Evolutionary conservation across 495 filamentous ascomycete genomes (phyloP), one percentile per base, ranked within the genome.

Genomic region (Neohortaea acidophila): DNA sequence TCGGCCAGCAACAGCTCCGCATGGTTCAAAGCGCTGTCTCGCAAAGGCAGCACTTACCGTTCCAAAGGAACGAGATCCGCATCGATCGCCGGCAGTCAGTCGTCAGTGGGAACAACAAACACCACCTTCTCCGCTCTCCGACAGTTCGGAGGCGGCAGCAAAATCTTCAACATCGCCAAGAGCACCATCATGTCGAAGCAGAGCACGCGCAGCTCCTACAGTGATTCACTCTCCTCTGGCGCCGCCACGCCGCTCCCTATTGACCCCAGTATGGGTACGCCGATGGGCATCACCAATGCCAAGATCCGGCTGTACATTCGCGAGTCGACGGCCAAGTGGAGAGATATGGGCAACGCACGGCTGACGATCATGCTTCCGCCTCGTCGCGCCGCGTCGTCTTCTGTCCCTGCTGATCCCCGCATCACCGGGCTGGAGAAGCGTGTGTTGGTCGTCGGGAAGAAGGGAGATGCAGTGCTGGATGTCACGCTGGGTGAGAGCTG

Each of bases 271-370:
- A 61, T 70, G 20, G 49, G 52, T 27, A 51, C 27, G 57, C 50
- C 67, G 17, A 65, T 75, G 21, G 77, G 76, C 20, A 68, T 80
- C 10, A 73, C 73, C 11, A 82, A 83, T 45, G 71, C 85, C 33
- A 85, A 89, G 45, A 79, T 81, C 48, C 72, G 83, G 18, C 69
- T 94, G 23, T 92, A 94, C 58, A 56, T 75, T 13, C 77, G 84
- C 27, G 78, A 86, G 36, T 72, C 72, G 2, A 64, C 72, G 15
- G 75, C 74, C 24, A 82, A 80, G 51, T 97, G 89, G 89, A 73
- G 80, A 21, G 86, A 94, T 49, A 77, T 87, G 64, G 86, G 87
- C 38, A 73, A 80, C 32, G 86, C 85, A 34, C 66, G 75, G 21
- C 58, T 97, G 22, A 79, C 78, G 21, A 84, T 96, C 51, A 74